A percentile compares a stretch with the other conserved stretches of the same genome.
Evolutionary conservation across 441 rosid species (phyloP).

Genomic region (Brassica hybrid): DNA sequence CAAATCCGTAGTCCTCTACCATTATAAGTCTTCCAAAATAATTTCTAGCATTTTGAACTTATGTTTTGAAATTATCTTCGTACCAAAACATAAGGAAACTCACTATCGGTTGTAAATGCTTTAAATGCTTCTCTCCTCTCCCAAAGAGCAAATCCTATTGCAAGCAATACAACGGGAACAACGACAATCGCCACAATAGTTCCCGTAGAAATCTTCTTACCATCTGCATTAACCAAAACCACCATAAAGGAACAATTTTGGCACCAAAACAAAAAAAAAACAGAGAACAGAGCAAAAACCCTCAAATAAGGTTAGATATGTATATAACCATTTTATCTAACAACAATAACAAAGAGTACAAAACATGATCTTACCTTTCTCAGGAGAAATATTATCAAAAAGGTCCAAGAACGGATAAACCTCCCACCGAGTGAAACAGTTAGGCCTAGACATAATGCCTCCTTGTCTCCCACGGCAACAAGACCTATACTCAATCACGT

Average conservation of each 20-base stretch:
- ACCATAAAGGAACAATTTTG: not conserved
- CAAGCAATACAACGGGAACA: slow-evolving; percentile 3
- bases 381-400: not conserved
- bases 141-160: not conserved
- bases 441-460: slow-evolving; percentile 2
- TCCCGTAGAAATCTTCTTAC: slow-evolving; percentile 11
- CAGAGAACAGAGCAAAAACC: slow-evolving; percentile 4
- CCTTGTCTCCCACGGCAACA: slow-evolving; percentile 21
- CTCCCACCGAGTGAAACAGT: slow-evolving; percentile 14
- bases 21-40: slow-evolving; percentile 9
- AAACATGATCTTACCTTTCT: slow-evolving; percentile 8
- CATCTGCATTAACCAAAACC: slow-evolving; percentile 24
- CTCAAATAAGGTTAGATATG: not conserved
- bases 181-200: slow-evolving; percentile 8
- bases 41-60: slow-evolving; percentile 1
- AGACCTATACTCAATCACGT: slow-evolving; percentile 20
- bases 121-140: slow-evolving; percentile 3
- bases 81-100: slow-evolving; percentile 9
- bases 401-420: slow-evolving; percentile 5
- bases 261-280: not conserved
- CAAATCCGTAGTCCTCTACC: not conserved
- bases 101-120: slow-evolving; percentile 7
- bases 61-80: not conserved
- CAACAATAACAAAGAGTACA: not conserved
- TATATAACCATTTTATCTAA: not conserved